Evolutionary conservation across 1,284 basidiomycete species (phyloP), one percentile per base, ranked within the genome.

Genomic region (Boletellus dicymbophilus): DNA sequence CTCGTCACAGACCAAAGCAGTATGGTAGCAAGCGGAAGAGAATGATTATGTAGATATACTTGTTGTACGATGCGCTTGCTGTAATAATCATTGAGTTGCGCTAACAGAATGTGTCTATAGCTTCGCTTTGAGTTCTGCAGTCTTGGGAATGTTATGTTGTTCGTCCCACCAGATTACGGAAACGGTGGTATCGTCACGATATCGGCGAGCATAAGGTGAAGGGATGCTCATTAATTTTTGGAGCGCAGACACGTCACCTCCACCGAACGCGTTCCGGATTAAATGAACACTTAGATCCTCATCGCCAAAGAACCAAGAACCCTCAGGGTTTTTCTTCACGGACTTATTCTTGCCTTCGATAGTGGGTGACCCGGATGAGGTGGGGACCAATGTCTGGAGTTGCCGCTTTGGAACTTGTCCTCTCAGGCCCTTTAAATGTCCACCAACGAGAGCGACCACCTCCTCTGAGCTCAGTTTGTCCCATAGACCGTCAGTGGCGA

Each of bases 401-500:
- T 77, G 65, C 25, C 79, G 63, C 62, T 86, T 88, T 34, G 83
- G 65, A 26, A 93, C 62, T 22, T 67, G 71, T 34, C 87, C 87
- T 58, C 82, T 84, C 16, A 92, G 69, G 20, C 92, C 90, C 18
- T 79, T 72, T 40, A 98, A 74, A 72, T 94, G 84, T 1, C 90
- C 91, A 5, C 87, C 93, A 18, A 96, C 89, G 21, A 99, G 84
- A 16, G 88, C 80, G 43, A 97, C 94, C 8, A 95, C 93, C 61
- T 99, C 95, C 65, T 95, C 88, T n/a, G 95, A 97, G 54, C 90
- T 89, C 48, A 99, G 79, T 58, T 90, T 79, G 71, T 99, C 97
- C 93, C 95, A 98, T 44, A 98, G 78, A 15, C 95, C 95, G 62
- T 97, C 95, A 0, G 94, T 96, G 1, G 94, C 95, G 56, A 97